These are phyloP conservation scores for Bonia amplexicaulis DNA, from an alignment of 176 grass and related monocot genomes.

Conservation along the genomic window DNA sequence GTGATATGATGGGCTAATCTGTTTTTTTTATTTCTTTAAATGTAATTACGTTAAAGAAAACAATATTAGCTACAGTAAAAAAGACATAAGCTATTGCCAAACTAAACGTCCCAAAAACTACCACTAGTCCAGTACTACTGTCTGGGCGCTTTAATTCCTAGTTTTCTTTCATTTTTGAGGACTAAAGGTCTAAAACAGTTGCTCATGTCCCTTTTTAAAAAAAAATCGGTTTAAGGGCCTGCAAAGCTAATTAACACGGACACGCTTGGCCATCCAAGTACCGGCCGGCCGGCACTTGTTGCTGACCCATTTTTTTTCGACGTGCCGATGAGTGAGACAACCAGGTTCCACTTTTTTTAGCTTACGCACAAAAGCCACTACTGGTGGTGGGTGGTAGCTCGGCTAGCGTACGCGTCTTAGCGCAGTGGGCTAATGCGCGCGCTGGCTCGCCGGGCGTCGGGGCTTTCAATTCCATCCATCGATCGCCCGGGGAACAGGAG, in stretches of 20 bases:
- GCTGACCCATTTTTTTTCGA: neutral
- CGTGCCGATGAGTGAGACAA: neutral
- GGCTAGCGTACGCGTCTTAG: constrained; percentile 13
- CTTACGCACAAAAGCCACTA: neutral
- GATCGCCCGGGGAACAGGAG: neutral
- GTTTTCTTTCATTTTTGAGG: no score
- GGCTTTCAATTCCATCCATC: neutral
- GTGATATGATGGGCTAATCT: no score
- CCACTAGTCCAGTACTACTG: neutral
- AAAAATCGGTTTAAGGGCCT: neutral
- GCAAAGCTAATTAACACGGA: neutral
- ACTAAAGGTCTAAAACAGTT: neutral
- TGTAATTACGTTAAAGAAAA: no score
- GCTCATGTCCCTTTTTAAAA: neutral
- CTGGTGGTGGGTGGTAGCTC: neutral
- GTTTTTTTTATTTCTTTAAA: no score
- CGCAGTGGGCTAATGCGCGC: constrained; percentile 21
- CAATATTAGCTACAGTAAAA: no score
- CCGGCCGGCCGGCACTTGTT: neutral
- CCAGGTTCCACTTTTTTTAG: no score
- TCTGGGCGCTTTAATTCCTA: neutral
- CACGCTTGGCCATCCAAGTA: neutral
- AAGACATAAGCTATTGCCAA: no score
- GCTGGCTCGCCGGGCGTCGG: neutral
- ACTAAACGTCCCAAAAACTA: neutral